Conservation (phyloP, 768 basidiomycete species). For the Rubroboletus pulcherrimus region DNA sequence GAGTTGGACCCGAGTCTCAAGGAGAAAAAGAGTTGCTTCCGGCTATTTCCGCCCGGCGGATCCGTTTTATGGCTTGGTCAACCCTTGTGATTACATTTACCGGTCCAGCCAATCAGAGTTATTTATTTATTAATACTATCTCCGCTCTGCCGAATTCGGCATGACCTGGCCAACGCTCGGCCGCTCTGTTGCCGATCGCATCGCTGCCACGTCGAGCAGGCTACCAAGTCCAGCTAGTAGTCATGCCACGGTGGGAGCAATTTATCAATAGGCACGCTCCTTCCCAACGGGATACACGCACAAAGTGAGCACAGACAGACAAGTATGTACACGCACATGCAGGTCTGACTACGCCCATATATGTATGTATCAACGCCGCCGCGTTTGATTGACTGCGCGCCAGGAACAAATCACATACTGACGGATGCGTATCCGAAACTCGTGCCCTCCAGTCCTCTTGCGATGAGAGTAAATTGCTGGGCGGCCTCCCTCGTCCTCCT, state of each 20-base stretch:
- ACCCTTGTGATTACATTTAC: slow-evolving; percentile 11
- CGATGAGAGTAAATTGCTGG: slow-evolving; percentile 82
- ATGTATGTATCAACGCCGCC: background rate
- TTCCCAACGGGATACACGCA: background rate
- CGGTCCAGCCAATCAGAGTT: slow-evolving; percentile 20
- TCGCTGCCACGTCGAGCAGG: background rate
- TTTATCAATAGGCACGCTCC: too few relatives aligned
- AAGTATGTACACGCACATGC: background rate
- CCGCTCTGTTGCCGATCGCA: slow-evolving; percentile 9
- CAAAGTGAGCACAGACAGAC: background rate
- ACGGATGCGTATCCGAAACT: slow-evolving; percentile 80
- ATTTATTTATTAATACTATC: slow-evolving; percentile 18
- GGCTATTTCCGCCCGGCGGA: slow-evolving; percentile 21
- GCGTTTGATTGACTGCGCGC: background rate
- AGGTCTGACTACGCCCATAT: too few relatives aligned
- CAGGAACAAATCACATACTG: slow-evolving; percentile 38
- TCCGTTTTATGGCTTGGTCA: slow-evolving; percentile 18
- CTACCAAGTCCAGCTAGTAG: too few relatives aligned
- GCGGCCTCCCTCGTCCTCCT: slow-evolving; percentile 79
- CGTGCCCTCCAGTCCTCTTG: slow-evolving; percentile 79
- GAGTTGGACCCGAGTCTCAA: slow-evolving; percentile 17
- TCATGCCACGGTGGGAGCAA: too few relatives aligned
- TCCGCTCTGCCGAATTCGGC: slow-evolving; percentile 10
- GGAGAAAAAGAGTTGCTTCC: slow-evolving; percentile 19
- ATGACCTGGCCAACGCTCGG: background rate